Evolutionary conservation across 177 flowering plant genomes (phyloP).

Genomic region (Vitis hybrid): DNA sequence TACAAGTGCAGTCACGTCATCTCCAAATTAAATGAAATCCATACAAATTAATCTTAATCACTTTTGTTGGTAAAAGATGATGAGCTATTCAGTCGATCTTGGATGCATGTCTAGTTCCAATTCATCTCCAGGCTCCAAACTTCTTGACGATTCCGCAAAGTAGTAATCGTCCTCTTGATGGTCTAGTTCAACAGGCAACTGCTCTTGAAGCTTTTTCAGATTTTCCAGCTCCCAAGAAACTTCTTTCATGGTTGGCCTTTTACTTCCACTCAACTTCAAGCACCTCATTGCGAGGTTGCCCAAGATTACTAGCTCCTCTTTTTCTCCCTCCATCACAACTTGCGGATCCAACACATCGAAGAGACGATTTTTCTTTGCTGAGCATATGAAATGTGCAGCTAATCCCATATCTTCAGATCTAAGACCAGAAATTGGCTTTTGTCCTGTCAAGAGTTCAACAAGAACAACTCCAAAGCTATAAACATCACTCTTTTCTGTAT

Average conservation of each 20-base stretch:
- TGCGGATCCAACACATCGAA: neutral
- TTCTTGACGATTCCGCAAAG: neutral
- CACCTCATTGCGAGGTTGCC: neutral
- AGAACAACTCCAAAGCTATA: no score
- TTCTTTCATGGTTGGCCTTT: neutral
- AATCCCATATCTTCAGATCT: neutral
- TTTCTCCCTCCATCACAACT: neutral
- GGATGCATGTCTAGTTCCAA: neutral
- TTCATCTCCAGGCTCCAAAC: neutral
- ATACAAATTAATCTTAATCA: no score
- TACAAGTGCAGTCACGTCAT: no score
- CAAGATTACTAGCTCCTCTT: neutral
- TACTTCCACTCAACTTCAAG: neutral
- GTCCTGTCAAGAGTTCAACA: no score
- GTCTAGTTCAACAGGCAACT: neutral
- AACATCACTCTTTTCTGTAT: no score
- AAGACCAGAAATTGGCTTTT: neutral
- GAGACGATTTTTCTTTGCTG: neutral
- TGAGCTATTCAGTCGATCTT: neutral
- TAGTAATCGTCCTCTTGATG: neutral
- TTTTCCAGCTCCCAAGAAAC: neutral
- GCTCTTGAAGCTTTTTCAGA: no score
- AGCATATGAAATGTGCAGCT: neutral
- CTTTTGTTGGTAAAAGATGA: neutral
- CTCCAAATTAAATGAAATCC: no score